Conservation (phyloP, 2,329 filamentous ascomycete species). For the Gaeumannomyces tritici region DNA sequence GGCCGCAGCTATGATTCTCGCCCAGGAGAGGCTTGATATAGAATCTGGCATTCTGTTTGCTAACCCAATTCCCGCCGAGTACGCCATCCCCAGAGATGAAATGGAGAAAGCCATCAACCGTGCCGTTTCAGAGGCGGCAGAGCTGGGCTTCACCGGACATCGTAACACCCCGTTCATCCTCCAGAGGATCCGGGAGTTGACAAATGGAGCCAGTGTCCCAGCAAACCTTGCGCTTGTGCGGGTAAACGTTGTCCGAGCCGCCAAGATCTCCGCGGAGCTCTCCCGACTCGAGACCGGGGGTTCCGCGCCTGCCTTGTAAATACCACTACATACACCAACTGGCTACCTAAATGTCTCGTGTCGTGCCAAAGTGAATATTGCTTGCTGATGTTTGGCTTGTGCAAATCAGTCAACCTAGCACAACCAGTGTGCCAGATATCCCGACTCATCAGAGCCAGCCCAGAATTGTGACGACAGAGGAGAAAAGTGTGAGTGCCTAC, state of each 20-base stretch:
- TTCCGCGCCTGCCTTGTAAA: neutral
- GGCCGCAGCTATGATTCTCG: constrained; percentile 80
- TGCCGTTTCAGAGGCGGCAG: constrained; percentile 53
- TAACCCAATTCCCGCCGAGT: constrained; percentile 70
- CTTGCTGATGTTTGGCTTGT: neutral
- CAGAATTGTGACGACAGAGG: neutral
- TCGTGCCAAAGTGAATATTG: neutral
- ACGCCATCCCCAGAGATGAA: constrained; percentile 58
- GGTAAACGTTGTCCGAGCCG: constrained; percentile 43
- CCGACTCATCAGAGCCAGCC: neutral
- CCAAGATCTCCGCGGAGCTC: constrained; percentile 44
- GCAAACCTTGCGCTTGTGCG: constrained; percentile 61
- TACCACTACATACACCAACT: neutral
- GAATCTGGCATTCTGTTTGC: constrained; percentile 78
- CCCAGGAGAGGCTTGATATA: constrained; percentile 63
- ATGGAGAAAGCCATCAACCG: constrained; percentile 62
- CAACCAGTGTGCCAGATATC: neutral
- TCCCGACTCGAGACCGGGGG: constrained; percentile 26
- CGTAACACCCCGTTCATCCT: constrained; percentile 82
- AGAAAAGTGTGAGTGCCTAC: neutral
- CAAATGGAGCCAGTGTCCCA: constrained; percentile 56
- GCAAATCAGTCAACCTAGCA: neutral
- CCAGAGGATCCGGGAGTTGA: constrained; percentile 68
- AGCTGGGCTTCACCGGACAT: constrained; percentile 59
- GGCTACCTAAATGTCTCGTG: neutral